Conservation (phyloP, 495 filamentous ascomycete genomes). For the Choiromyces venosus region DNA sequence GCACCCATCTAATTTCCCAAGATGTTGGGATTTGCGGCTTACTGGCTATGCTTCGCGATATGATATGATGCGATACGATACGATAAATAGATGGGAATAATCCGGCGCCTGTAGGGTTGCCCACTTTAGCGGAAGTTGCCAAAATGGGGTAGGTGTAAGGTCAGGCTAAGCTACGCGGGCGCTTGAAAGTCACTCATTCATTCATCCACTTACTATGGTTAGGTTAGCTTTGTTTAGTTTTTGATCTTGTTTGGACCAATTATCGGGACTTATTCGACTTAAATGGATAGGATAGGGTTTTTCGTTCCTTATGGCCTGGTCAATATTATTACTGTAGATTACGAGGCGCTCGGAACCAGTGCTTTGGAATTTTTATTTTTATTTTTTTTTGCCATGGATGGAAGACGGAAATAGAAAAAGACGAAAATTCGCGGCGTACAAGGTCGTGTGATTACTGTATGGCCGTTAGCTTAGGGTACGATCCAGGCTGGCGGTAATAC, state of each 20-base stretch:
- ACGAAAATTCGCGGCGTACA: background rate
- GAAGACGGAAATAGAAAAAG: background rate
- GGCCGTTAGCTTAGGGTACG: background rate
- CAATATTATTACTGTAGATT: too few relatives aligned
- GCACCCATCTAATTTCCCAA: background rate
- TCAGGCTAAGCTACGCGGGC: background rate
- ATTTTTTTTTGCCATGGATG: too few relatives aligned
- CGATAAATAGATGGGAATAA: background rate
- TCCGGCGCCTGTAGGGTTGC: background rate
- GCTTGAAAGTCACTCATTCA: too few relatives aligned
- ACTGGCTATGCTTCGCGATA: background rate
- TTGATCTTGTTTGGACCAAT: too few relatives aligned
- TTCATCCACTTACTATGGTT: too few relatives aligned
- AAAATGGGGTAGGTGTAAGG: background rate
- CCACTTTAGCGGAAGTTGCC: background rate
- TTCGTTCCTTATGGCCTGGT: too few relatives aligned
- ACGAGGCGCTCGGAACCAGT: too few relatives aligned
- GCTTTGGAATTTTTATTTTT: too few relatives aligned
- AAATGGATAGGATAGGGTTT: too few relatives aligned
- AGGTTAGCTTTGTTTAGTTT: too few relatives aligned
- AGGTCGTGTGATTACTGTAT: background rate
- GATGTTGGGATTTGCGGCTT: background rate
- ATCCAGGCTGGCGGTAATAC: too few relatives aligned
- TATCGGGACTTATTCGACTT: too few relatives aligned
- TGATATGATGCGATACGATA: background rate